phyloP scores from a whole-genome alignment of 768 basidiomycete genomes.

The Lyophyllum decastes region DNA sequence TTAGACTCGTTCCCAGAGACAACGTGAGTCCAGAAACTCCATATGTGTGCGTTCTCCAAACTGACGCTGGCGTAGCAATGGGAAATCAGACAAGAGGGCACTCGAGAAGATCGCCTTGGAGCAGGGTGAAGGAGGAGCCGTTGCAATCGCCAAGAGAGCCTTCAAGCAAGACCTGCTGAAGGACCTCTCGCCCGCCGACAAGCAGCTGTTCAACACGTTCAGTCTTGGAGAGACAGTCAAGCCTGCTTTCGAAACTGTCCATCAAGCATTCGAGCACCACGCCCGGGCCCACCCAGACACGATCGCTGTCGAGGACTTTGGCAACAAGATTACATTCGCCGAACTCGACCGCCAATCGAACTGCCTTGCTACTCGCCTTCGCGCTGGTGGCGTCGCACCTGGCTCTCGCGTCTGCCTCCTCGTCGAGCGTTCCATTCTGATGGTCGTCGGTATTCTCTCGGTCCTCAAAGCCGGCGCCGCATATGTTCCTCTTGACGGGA shows the following conservation, averaged over 20 bases:
- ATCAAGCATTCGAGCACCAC: constrained; percentile 11
- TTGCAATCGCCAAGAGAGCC: neutral
- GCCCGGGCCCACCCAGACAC: neutral
- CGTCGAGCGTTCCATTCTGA: constrained; percentile 50
- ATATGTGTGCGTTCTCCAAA: constrained; percentile 30
- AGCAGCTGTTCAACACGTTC: constrained; percentile 7
- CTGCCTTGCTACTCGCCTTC: constrained; percentile 43
- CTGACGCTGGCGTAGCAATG: constrained; percentile 2
- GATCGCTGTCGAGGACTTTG: constrained; percentile 43
- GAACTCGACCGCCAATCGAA: constrained; percentile 50
- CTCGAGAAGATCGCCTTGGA: constrained; percentile 41
- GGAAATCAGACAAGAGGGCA: constrained; percentile 33
- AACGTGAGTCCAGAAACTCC: constrained; percentile 42
- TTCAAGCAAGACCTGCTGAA: constrained; percentile 9
- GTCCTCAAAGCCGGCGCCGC: constrained; percentile 57
- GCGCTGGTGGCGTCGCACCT: constrained; percentile 39
- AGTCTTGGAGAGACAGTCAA: constrained; percentile 3
- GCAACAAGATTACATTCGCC: constrained; percentile 47
- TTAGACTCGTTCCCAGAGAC: constrained; percentile 8
- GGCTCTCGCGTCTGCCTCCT: constrained; percentile 55
- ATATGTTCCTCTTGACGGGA: constrained; percentile 59
- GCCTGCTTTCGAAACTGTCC: constrained; percentile 1
- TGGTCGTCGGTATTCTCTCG: constrained; percentile 54
- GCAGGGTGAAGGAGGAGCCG: neutral
- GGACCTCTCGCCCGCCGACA: constrained; percentile 1